Evolutionary conservation across 1,284 basidiomycete genomes (phyloP).

Genomic region (Austroboletus rostrupii): DNA sequence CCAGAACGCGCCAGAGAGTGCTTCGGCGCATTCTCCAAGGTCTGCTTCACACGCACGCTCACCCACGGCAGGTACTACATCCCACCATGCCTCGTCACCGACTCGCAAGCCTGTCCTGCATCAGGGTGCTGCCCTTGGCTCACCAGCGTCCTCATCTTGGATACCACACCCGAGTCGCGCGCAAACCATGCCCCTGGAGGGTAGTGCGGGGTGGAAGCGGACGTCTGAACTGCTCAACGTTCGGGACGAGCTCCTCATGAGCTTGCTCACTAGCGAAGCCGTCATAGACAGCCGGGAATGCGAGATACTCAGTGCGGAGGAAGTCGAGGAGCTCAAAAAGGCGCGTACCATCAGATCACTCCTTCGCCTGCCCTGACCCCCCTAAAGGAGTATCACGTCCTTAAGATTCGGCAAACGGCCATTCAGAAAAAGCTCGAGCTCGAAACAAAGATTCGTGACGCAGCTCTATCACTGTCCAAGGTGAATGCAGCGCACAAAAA

Average conservation of each 20-base stretch:
- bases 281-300: constrained; percentile 76
- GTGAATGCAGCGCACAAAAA: constrained; percentile 60
- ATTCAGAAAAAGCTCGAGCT: constrained; percentile 66
- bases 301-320: constrained; percentile 75
- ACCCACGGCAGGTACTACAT: constrained; percentile 19
- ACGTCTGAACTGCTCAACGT: constrained; percentile 44
- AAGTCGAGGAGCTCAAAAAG: constrained; percentile 90
- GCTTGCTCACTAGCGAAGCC: constrained; percentile 83
- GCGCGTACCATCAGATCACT: constrained; percentile 38
- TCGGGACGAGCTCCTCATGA: constrained; percentile 77
- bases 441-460: constrained; percentile 80
- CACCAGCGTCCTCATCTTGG: constrained; percentile 41
- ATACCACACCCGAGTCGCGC: constrained; percentile 22
- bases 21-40: constrained; percentile 23
- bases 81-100: constrained; percentile 27
- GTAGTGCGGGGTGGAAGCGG: constrained; percentile 36
- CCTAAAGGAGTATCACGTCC: constrained; percentile 62
- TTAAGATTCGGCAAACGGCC: constrained; percentile 58
- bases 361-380: not conserved
- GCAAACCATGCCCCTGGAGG: constrained; percentile 32
- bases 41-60: constrained; percentile 18
- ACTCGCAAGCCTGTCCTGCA: constrained; percentile 28
- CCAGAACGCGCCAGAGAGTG: constrained; percentile 24
- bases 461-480: constrained; percentile 64
- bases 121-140: constrained; percentile 15